phyloP scores from a whole-genome alignment of 805 yeast genomes.

The Saturnispora besseyi region DNA sequence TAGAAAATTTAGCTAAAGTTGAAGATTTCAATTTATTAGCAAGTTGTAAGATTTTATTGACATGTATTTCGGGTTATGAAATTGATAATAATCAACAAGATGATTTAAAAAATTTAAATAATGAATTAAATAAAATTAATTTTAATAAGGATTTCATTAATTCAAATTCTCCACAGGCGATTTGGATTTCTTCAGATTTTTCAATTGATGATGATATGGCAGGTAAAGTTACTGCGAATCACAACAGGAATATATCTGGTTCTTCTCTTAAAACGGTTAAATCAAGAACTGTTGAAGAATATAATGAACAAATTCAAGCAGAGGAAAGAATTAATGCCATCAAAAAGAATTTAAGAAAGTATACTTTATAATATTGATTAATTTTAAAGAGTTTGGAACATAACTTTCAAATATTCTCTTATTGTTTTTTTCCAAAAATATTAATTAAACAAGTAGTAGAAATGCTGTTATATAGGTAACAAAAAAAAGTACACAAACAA shows the following conservation, averaged over 20 bases:
- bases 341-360: slow-evolving; percentile 16
- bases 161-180: neutral
- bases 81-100: neutral
- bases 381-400: neutral
- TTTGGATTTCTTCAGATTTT: neutral
- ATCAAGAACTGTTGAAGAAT: slow-evolving; percentile 4
- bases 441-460: neutral
- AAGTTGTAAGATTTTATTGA: slow-evolving; percentile 27
- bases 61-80: slow-evolving; percentile 19
- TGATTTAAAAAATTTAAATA: neutral
- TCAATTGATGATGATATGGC: neutral
- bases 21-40: slow-evolving; percentile 28
- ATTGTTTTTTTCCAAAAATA: neutral
- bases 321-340: slow-evolving; percentile 22
- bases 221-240: neutral
- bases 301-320: slow-evolving; percentile 3
- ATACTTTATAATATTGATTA: slow-evolving; percentile 3
- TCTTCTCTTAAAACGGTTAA: slow-evolving; percentile 1
- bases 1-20: slow-evolving; percentile 22
- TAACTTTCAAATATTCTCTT: too few species aligned
- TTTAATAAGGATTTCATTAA: too few species aligned
- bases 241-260: neutral
- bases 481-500: neutral
- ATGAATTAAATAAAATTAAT: neutral
- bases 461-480: neutral